Evolutionary conservation across 306 rosid species (phyloP).

Genomic region (Fragaria ananassa): DNA sequence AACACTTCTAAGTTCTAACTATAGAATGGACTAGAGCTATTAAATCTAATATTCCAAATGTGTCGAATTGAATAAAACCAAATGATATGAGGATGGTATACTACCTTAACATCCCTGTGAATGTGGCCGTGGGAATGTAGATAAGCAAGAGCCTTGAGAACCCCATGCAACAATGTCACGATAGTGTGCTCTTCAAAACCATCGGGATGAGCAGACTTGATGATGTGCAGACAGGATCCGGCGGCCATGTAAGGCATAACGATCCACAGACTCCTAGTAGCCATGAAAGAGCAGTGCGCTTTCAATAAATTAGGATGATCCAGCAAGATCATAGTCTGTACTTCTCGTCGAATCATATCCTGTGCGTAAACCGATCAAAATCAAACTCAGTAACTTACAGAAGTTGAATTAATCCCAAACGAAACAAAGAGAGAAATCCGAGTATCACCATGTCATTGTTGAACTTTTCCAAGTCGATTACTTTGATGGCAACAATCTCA

Average conservation of each 20-base stretch:
- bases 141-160: constrained; percentile 79
- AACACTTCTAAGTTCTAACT: background rate
- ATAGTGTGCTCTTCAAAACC: constrained; percentile 87
- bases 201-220: constrained; percentile 73
- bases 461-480: constrained; percentile 86
- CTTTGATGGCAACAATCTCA: constrained; percentile 82
- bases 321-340: constrained; percentile 82
- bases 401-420: background rate
- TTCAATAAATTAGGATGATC: constrained; percentile 75
- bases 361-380: constrained; percentile 19
- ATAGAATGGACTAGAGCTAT: background rate
- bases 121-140: constrained; percentile 87
- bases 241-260: constrained; percentile 98
- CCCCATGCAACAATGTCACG: constrained; percentile 67
- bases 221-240: constrained; percentile 89
- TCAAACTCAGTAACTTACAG: background rate
- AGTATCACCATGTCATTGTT: constrained; percentile 64
- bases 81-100: background rate
- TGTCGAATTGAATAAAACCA: background rate
- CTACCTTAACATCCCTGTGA: constrained; percentile 92
- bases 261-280: constrained; percentile 85
- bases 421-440: background rate
- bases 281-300: constrained; percentile 83
- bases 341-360: constrained; percentile 87
- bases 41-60: background rate